These are phyloP conservation scores for Hansenula lynferdii DNA, from an alignment of 1,139 yeast species.

Conservation along the genomic window DNA sequence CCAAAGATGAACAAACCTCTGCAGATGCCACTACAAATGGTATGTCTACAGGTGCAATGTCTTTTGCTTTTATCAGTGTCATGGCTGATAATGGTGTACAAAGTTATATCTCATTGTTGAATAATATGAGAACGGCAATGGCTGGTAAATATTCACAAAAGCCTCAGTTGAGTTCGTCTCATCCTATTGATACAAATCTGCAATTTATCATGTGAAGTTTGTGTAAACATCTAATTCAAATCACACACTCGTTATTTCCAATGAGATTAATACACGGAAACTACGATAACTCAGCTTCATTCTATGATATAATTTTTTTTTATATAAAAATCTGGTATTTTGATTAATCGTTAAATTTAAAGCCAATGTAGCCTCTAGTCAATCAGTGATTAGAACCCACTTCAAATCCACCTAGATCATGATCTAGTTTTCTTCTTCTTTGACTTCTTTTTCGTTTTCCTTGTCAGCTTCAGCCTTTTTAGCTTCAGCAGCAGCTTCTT, in stretches of 20 bases:
- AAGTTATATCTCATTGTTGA: conserved; percentile 68
- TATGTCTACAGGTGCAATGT: conserved; percentile 88
- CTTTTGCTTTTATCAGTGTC: conserved; percentile 77
- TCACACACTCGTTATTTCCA: no score
- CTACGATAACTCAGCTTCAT: no score
- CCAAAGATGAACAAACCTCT: conserved; percentile 77
- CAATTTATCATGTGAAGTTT: conserved; percentile 40
- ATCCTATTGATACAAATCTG: conserved; percentile 74
- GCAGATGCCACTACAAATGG: conserved; percentile 60
- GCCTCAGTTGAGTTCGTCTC: conserved; percentile 81
- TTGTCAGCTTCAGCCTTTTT: conserved; percentile 7
- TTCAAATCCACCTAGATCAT: no score
- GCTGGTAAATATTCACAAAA: conserved; percentile 70
- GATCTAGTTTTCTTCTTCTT: conserved; percentile 7
- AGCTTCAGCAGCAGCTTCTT: conserved; percentile 27
- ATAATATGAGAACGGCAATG: conserved; percentile 70
- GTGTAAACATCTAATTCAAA: not conserved
- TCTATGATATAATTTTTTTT: no score
- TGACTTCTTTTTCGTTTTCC: conserved; percentile 7
- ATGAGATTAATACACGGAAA: no score
- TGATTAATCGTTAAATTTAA: no score
- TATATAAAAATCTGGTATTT: no score
- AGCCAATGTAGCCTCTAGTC: no score
- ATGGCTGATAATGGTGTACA: conserved; percentile 64
- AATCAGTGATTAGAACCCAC: no score